Conservation (phyloP, 208 protist species). For the Trypanosoma congolense region DNA sequence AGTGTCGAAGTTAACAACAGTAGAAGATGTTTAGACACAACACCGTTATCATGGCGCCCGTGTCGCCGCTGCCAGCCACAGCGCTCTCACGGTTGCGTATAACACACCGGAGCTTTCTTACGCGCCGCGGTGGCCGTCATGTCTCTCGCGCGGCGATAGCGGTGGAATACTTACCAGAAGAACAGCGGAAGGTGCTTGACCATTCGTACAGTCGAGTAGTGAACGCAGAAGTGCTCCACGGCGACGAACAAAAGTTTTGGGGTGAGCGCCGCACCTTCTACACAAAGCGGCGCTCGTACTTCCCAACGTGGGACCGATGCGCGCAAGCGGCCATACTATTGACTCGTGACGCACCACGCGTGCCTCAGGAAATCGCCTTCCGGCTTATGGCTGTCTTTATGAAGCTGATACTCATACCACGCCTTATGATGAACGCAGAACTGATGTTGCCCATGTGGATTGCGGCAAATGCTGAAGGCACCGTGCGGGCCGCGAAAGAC, state of each 20-base stretch:
- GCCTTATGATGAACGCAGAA: constrained; percentile 39
- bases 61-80: background rate
- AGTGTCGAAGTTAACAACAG: background rate
- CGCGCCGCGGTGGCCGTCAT: constrained; percentile 57
- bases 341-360: constrained; percentile 59
- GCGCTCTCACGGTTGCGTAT: constrained; percentile 49
- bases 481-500: constrained; percentile 20
- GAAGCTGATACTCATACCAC: constrained; percentile 68
- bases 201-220: constrained; percentile 62
- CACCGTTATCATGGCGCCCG: background rate
- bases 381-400: constrained; percentile 71
- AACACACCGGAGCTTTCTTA: constrained; percentile 62
- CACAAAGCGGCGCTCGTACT: constrained; percentile 31
- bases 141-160: constrained; percentile 36
- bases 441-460: constrained; percentile 67
- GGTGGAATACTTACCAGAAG: constrained; percentile 57
- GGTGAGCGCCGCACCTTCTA: constrained; percentile 63
- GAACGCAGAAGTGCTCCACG: constrained; percentile 74
- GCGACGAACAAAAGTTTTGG: constrained; percentile 81
- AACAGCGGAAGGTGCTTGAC: constrained; percentile 33
- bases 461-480: constrained; percentile 47
- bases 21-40: background rate
- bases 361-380: constrained; percentile 80
- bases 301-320: constrained; percentile 73
- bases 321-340: constrained; percentile 76